phyloP scores from a whole-genome alignment of 371 early-diverging fungal species.

The Fennellomyces sp. region DNA sequence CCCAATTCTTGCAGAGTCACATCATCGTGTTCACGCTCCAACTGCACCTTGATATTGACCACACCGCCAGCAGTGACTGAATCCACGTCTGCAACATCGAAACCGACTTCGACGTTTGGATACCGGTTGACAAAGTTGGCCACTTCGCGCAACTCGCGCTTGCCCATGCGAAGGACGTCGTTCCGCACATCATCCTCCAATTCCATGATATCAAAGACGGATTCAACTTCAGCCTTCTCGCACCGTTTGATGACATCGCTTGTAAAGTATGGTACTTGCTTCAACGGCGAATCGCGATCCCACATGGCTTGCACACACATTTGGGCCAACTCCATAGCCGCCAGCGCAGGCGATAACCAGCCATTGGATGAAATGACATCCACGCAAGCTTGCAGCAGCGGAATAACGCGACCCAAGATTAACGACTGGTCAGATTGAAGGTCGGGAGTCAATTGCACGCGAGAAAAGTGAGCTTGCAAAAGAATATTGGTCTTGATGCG shows the following conservation, averaged over 20 bases:
- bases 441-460: conserved; percentile 89
- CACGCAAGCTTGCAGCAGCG: conserved; percentile 91
- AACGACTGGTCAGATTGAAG: conserved; percentile 85
- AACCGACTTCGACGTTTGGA: conserved; percentile 88
- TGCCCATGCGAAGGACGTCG: conserved; percentile 63
- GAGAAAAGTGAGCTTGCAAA: conserved; percentile 94
- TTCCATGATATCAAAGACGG: conserved; percentile 94
- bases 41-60: conserved; percentile 64
- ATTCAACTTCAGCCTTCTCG: conserved; percentile 69
- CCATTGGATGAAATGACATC: conserved; percentile 94
- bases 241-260: conserved; percentile 69
- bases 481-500: conserved; percentile 90
- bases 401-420: conserved; percentile 73
- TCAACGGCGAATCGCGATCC: conserved; percentile 90
- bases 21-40: conserved; percentile 84
- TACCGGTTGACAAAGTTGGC: conserved; percentile 91
- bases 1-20: conserved; percentile 62
- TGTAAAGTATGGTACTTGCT: conserved; percentile 90
- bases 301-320: conserved; percentile 98
- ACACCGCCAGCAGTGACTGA: conserved; percentile 62
- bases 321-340: conserved; percentile 95
- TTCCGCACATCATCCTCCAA: conserved; percentile 90
- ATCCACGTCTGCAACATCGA: conserved; percentile 68
- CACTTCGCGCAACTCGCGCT: conserved; percentile 76
- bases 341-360: conserved; percentile 89